phyloP scores from a whole-genome alignment of 768 basidiomycete genomes.

The Lactarius psammicola region DNA sequence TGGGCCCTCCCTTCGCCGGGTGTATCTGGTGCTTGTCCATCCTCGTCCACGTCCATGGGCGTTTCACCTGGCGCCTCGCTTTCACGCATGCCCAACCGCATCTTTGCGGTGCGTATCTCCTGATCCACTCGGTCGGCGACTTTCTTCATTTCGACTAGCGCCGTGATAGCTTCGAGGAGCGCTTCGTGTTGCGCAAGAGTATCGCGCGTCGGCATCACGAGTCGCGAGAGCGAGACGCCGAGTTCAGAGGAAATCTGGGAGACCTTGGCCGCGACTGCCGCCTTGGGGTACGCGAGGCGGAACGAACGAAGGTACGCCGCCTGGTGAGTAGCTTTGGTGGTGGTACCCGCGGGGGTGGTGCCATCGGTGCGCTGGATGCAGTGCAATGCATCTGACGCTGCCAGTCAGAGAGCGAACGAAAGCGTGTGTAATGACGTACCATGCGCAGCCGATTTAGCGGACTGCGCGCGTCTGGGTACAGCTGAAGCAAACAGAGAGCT shows the following conservation, averaged over 20 bases:
- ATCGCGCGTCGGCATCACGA: conserved; percentile 93
- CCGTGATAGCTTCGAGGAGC: conserved; percentile 66
- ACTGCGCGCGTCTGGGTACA: conserved; percentile 38
- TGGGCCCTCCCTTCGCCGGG: conserved; percentile 65
- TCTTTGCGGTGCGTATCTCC: conserved; percentile 72
- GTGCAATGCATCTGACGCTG: conserved; percentile 55
- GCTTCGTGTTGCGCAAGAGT: conserved; percentile 74
- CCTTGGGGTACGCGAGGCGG: conserved; percentile 79
- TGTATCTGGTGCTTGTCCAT: conserved; percentile 40
- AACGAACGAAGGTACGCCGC: conserved; percentile 84
- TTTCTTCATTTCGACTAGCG: conserved; percentile 87
- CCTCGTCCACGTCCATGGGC: conserved; percentile 39
- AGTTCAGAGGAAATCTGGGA: conserved; percentile 74
- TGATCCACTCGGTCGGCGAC: conserved; percentile 82
- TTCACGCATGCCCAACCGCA: conserved; percentile 53
- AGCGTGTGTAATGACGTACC: conserved; percentile 42
- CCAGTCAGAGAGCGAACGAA: conserved; percentile 25
- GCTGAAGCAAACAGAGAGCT: conserved; percentile 27
- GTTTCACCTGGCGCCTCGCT: conserved; percentile 41
- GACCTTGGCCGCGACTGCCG: conserved; percentile 71
- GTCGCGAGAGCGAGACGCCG: conserved; percentile 63
- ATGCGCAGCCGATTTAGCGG: conserved; percentile 56
- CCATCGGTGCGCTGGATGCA: conserved; percentile 73
- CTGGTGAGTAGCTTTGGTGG: conserved; percentile 73
- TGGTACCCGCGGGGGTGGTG: conserved; percentile 46